These are phyloP conservation scores for Calonectria naviculata DNA, from an alignment of 2,329 filamentous ascomycete genomes.

Conservation along the genomic window DNA sequence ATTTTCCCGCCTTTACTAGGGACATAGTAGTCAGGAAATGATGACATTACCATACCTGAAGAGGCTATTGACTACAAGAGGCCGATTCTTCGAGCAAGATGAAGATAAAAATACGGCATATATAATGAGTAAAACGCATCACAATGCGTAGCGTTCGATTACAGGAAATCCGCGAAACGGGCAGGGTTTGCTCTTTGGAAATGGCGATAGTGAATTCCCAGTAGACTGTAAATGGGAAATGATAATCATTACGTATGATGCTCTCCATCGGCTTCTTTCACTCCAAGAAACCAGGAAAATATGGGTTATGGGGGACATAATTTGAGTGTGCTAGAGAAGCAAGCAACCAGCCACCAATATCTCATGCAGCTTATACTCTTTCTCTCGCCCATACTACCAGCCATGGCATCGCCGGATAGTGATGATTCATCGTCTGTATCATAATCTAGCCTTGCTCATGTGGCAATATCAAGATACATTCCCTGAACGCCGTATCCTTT, in stretches of 20 bases:
- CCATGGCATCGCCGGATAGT: background rate
- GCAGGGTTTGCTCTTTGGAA: background rate
- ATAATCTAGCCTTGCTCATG: conserved; percentile 2
- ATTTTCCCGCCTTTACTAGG: background rate
- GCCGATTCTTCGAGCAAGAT: no score
- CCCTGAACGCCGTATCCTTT: conserved; percentile 33
- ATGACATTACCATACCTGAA: no score
- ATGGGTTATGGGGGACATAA: background rate
- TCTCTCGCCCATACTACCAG: background rate
- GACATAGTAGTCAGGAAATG: background rate
- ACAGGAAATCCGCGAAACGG: no score
- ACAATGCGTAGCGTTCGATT: no score
- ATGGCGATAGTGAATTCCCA: background rate
- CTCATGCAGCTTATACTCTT: background rate
- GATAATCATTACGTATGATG: background rate
- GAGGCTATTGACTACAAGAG: no score
- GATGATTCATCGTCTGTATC: conserved; percentile 8
- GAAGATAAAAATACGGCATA: no score
- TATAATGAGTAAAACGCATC: no score
- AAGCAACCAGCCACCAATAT: background rate
- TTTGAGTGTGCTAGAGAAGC: background rate
- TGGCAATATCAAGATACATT: conserved; percentile 19
- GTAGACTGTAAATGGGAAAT: background rate
- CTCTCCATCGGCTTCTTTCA: background rate
- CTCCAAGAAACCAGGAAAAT: background rate